A percentile compares a stretch with the other conserved stretches of the same genome.
Evolutionary conservation across 1,284 basidiomycete species (phyloP).

Genomic region (Ceratobasidium sp.): DNA sequence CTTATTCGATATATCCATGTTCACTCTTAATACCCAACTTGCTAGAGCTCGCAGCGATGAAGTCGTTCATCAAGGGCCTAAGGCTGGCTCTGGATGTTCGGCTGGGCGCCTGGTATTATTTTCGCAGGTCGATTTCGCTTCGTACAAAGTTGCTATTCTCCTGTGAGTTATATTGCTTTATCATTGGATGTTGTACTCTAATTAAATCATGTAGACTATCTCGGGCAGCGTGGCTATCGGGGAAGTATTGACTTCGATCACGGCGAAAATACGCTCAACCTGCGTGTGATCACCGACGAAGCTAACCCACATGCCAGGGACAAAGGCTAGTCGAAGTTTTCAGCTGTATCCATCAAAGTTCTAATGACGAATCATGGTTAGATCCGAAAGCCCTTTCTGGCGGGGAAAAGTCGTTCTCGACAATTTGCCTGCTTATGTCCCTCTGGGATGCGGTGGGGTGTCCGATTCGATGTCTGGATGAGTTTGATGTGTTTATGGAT

Average conservation of each 20-base stretch:
- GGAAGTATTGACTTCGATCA: conserved; percentile 91
- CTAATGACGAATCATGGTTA: conserved; percentile 54
- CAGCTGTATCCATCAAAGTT: background rate
- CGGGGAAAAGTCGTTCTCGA: conserved; percentile 96
- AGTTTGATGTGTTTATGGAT: conserved; percentile 98
- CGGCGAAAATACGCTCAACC: conserved; percentile 70
- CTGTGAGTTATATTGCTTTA: conserved; percentile 4
- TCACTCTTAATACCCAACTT: background rate
- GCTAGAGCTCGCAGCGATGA: conserved; percentile 30
- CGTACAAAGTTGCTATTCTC: conserved; percentile 71
- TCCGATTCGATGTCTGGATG: conserved; percentile 90
- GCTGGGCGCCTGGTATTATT: conserved; percentile 83
- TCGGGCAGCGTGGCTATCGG: conserved; percentile 87
- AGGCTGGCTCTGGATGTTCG: conserved; percentile 60
- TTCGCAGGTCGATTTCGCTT: conserved; percentile 86
- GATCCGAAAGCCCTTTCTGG: conserved; percentile 83
- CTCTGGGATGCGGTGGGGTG: too few species aligned
- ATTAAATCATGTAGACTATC: conserved; percentile 69
- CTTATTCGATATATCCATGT: background rate
- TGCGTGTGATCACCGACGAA: conserved; percentile 67
- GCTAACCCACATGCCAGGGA: conserved; percentile 40
- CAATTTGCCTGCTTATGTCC: conserved; percentile 68
- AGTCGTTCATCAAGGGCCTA: conserved; percentile 42
- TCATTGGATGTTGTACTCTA: background rate
- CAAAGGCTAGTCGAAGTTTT: conserved; percentile 24